Base-by-base conservation (phyloP, 208 protist species). In the Acanthamoeba healyi region DNA sequence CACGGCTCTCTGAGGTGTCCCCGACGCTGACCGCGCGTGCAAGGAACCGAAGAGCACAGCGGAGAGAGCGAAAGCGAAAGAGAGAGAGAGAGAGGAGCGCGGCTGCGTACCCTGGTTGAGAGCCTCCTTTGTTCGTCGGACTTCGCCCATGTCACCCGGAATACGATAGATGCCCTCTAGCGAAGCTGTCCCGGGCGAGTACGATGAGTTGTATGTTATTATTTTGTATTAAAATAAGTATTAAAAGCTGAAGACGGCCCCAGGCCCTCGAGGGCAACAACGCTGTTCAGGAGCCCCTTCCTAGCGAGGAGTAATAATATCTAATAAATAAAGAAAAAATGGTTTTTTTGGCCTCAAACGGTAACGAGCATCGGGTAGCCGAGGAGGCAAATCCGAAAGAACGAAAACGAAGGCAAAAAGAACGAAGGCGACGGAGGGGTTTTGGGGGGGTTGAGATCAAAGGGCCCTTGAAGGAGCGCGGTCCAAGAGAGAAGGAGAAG, bases 121-220 rank as follows among this genome's bases (percentile, higher is more conserved):
- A 7, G 49, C 82, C 46, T 90, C 82, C 38, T 90, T 90, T 70
- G 82, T 90, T 70, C 82, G n/a, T 40, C 82, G 42, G 22, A 90
- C 82, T 40, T 90, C 82, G 19, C 82, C 82, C 82, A 90, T 90
- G 51, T 90, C 82, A 32, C 82, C 82, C 17, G 82, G 82, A 61
- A 90, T 70, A 49, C 82, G 49, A 65, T 90, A 90, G 54, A 90
- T 72, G 14, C 82, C 82, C 32, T 90, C 82, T 3, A 90, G 34
- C 1, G 49, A 42, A 5, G 32, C 82, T 90, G 29, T n/a, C n/a
- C n/a, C n/a, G n/a, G n/a, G n/a, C n/a, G n/a, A n/a, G n/a, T n/a
- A n/a, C n/a, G n/a, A n/a, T n/a, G n/a, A n/a, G n/a, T n/a, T n/a
- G n/a, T n/a, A n/a, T n/a, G n/a, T n/a, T n/a, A n/a, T n/a, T n/a